A percentile compares a stretch with the other conserved stretches of the same genome.
These are phyloP conservation scores for Chytriomyces sp. DNA, from an alignment of 192 early-diverging fungal species.

Conservation along the genomic window DNA sequence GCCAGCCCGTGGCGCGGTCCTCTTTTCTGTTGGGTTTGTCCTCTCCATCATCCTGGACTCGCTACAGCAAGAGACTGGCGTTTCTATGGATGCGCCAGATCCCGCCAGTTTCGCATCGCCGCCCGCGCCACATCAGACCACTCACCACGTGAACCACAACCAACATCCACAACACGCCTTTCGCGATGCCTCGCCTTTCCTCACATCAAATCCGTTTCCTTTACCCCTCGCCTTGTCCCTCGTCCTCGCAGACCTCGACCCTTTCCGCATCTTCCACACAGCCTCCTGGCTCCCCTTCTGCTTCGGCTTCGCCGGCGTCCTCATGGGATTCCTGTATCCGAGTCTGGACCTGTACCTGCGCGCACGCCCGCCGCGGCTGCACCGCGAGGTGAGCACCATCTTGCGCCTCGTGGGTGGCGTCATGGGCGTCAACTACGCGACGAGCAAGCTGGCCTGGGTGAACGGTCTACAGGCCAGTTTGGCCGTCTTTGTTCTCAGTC, in stretches of 20 bases:
- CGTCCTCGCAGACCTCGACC: background rate
- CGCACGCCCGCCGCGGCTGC: constrained; percentile 40
- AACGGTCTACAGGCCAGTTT: constrained; percentile 62
- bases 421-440: constrained; percentile 68
- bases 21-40: constrained; percentile 64
- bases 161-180: constrained; percentile 1
- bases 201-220: background rate
- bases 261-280: constrained; percentile 49
- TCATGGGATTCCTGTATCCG: constrained; percentile 17
- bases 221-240: background rate
- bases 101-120: constrained; percentile 2
- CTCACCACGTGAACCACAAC: background rate
- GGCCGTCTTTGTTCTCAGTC: constrained; percentile 57
- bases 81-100: constrained; percentile 11
- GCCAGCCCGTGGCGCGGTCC: constrained; percentile 54
- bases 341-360: background rate
- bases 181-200: no score
- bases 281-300: constrained; percentile 65
- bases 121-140: constrained; percentile 39
- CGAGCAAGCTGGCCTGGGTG: constrained; percentile 65
- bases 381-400: constrained; percentile 29
- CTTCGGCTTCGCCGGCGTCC: constrained; percentile 57
- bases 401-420: constrained; percentile 47
- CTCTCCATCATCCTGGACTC: constrained; percentile 67
- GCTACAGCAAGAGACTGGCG: constrained; percentile 61